Conservation (phyloP, 345 rosid genomes). For the Bruguiera parviflora region DNA sequence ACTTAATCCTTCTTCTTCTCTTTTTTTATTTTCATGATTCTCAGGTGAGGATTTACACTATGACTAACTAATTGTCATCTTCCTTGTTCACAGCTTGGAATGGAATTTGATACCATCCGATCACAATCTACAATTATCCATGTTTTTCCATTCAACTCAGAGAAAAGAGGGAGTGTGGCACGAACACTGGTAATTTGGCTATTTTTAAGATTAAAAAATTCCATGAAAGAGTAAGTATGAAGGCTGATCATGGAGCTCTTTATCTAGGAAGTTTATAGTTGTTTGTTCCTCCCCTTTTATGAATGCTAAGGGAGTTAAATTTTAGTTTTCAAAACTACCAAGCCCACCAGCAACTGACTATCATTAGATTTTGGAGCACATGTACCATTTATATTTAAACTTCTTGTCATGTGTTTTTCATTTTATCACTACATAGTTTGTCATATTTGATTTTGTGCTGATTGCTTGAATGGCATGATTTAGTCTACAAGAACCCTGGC, state of each 20-base stretch:
- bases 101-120: constrained; percentile 70
- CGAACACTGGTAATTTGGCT: constrained; percentile 45
- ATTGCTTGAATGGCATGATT: no score
- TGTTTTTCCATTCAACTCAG: constrained; percentile 92
- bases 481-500: no score
- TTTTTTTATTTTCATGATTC: background rate
- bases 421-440: no score
- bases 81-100: constrained; percentile 63
- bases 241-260: background rate
- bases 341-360: no score
- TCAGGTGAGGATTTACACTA: background rate
- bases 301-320: no score
- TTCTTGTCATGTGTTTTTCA: no score
- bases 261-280: background rate
- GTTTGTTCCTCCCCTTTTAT: background rate
- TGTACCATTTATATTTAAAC: no score
- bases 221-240: background rate
- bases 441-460: no score
- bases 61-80: background rate
- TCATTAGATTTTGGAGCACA: no score
- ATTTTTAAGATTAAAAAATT: background rate
- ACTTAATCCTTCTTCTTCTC: constrained; percentile 9
- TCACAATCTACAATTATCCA: constrained; percentile 66
- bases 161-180: constrained; percentile 97
- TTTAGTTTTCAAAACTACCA: no score